Evolutionary conservation across 805 yeast species (phyloP).

Genomic region (Helenozyma rhizophorensis): DNA sequence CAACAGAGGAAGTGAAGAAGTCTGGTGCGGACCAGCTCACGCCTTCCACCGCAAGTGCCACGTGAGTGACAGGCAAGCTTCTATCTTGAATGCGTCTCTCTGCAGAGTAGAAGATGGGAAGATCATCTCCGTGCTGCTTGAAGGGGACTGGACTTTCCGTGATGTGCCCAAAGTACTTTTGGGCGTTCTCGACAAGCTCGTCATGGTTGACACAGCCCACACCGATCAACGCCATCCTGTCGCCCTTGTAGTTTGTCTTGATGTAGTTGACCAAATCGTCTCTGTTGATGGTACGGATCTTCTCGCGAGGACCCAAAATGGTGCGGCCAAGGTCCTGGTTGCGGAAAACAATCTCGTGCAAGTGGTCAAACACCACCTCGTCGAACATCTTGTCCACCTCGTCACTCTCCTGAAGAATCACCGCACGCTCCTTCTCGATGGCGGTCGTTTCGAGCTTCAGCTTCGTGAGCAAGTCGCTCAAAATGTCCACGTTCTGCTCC

Average conservation of each 20-base stretch:
- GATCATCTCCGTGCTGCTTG: slow-evolving; percentile 67
- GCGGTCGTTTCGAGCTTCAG: slow-evolving; percentile 80
- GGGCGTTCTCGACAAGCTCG: slow-evolving; percentile 71
- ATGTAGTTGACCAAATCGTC: slow-evolving; percentile 78
- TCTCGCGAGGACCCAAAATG: slow-evolving; percentile 88
- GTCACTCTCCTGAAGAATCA: slow-evolving; percentile 92
- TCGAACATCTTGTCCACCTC: slow-evolving; percentile 98
- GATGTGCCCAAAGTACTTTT: slow-evolving; percentile 70
- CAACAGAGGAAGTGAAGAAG: slow-evolving; percentile 90
- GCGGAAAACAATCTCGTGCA: slow-evolving; percentile 87
- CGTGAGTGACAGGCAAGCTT: slow-evolving; percentile 81
- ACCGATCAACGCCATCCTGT: slow-evolving; percentile 97
- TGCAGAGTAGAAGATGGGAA: slow-evolving; percentile 80
- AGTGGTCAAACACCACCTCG: slow-evolving; percentile 95
- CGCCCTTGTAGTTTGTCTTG: slow-evolving; percentile 84
- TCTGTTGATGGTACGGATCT: slow-evolving; percentile 75
- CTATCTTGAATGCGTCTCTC: slow-evolving; percentile 82
- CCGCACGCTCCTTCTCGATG: slow-evolving; percentile 94
- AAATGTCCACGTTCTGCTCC: slow-evolving; percentile 78
- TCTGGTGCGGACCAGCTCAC: slow-evolving; percentile 96
- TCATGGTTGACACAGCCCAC: slow-evolving; percentile 92
- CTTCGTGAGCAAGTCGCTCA: slow-evolving; percentile 84
- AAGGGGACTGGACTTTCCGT: slow-evolving; percentile 58
- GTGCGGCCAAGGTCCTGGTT: slow-evolving; percentile 95
- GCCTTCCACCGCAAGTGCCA: slow-evolving; percentile 95